phyloP scores from a whole-genome alignment of 108 stramenopile species.

The Cyclotella kingstonii region DNA sequence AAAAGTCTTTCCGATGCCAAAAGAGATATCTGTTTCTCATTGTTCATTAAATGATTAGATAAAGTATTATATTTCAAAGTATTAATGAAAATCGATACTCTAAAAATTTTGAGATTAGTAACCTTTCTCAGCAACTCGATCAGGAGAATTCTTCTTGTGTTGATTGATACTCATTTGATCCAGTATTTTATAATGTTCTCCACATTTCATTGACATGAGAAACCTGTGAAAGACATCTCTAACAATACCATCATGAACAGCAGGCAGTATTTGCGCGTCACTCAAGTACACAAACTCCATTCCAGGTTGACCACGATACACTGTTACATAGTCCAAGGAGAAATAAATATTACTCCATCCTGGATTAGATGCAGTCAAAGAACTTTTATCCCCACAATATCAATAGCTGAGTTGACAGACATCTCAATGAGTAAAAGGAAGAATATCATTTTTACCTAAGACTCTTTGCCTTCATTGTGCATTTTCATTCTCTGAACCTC shows the following conservation, averaged over 20 bases:
- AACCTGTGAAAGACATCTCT: slow-evolving; percentile 57
- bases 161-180: slow-evolving; percentile 26
- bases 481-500: slow-evolving; percentile 17
- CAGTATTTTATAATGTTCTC: slow-evolving; percentile 12
- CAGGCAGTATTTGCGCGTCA: slow-evolving; percentile 78
- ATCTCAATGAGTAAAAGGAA: slow-evolving; percentile 59
- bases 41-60: too few relatives aligned
- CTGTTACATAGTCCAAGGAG: slow-evolving; percentile 77
- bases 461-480: slow-evolving; percentile 12
- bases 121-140: slow-evolving; percentile 63
- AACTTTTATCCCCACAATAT: slow-evolving; percentile 53
- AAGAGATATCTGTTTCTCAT: too few relatives aligned
- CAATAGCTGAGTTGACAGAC: slow-evolving; percentile 76
- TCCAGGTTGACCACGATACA: slow-evolving; percentile 74
- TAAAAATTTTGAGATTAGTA: too few relatives aligned
- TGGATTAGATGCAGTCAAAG: slow-evolving; percentile 4
- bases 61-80: too few relatives aligned
- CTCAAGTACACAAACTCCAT: slow-evolving; percentile 82
- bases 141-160: too few relatives aligned
- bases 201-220: slow-evolving; percentile 29
- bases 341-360: slow-evolving; percentile 66
- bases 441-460: slow-evolving; percentile 30
- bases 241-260: slow-evolving; percentile 62
- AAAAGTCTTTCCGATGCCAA: too few relatives aligned
- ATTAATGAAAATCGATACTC: too few relatives aligned